Conservation (phyloP, 129 eudicot species). For the Pseudognaphalium luteoalbum region DNA sequence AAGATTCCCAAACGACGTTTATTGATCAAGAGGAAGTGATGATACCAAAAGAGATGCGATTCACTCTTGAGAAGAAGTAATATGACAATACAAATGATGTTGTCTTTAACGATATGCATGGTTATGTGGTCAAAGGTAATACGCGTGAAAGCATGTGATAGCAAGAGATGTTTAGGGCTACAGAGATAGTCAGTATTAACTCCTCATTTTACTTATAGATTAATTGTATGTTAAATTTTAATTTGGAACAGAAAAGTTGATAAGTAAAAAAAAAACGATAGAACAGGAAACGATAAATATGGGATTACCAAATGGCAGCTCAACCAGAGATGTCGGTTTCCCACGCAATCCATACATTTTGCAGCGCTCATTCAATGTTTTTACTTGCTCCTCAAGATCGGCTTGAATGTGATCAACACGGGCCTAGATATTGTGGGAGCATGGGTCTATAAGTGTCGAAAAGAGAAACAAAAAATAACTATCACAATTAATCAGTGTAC, state of each 20-base stretch:
- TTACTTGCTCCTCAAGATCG: slow-evolving; percentile 77
- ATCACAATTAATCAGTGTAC: slow-evolving; percentile 8
- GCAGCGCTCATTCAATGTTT: slow-evolving; percentile 78
- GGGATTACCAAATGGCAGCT: slow-evolving; percentile 86
- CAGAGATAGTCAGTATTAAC: not conserved
- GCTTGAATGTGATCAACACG: slow-evolving; percentile 59
- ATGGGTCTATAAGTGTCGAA: not conserved
- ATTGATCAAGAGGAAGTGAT: not conserved
- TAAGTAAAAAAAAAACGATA: no score
- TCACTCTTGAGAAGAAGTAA: not conserved
- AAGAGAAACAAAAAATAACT: not conserved
- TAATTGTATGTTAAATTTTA: no score
- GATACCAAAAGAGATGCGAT: not conserved
- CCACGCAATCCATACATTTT: slow-evolving; percentile 84
- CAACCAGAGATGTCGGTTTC: slow-evolving; percentile 78
- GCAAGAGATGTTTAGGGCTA: not conserved
- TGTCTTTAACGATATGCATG: not conserved
- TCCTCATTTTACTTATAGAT: not conserved
- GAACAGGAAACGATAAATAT: not conserved
- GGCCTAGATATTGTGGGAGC: slow-evolving; percentile 40
- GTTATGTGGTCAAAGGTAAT: not conserved
- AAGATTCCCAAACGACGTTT: not conserved
- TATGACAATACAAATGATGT: not conserved
- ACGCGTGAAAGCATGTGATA: not conserved
- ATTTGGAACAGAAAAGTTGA: no score